A percentile compares a stretch with the other conserved stretches of the same genome.
Conservation (phyloP, 2,329 filamentous ascomycete species). For the Trichoderma harzianum region DNA sequence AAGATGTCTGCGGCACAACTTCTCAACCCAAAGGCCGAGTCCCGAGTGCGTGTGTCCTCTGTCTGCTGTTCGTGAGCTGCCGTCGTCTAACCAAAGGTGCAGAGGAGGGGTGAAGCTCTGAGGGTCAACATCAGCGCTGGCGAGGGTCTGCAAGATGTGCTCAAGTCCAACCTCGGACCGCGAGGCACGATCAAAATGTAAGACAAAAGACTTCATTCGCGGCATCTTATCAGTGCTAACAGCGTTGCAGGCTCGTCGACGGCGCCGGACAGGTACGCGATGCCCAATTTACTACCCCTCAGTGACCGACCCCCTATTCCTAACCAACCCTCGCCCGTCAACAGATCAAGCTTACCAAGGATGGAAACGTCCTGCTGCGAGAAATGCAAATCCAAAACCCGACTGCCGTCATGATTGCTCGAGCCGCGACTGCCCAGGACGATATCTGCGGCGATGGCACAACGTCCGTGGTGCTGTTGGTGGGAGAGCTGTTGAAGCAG, state of each 20-base stretch:
- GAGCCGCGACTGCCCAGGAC: slow-evolving; percentile 92
- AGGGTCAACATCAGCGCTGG: slow-evolving; percentile 95
- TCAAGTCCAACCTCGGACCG: slow-evolving; percentile 94
- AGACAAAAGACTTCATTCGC: slow-evolving; percentile 5
- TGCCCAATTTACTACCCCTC: slow-evolving; percentile 27
- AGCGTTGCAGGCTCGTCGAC: slow-evolving; percentile 57
- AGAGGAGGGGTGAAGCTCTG: slow-evolving; percentile 96
- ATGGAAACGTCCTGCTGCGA: slow-evolving; percentile 81
- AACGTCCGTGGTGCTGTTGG: slow-evolving; percentile 90
- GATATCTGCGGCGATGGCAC: slow-evolving; percentile 98
- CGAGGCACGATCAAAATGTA: slow-evolving; percentile 96
- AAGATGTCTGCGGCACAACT: slow-evolving; percentile 95
- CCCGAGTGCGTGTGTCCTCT: slow-evolving; percentile 63
- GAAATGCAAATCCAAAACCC: slow-evolving; percentile 97
- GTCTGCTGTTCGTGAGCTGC: background rate
- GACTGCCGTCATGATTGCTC: slow-evolving; percentile 80
- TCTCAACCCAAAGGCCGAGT: slow-evolving; percentile 98
- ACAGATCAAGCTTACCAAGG: slow-evolving; percentile 97
- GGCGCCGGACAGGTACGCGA: slow-evolving; percentile 62
- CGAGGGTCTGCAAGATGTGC: slow-evolving; percentile 87
- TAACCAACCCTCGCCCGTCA: slow-evolving; percentile 24
- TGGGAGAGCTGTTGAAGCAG: slow-evolving; percentile 96
- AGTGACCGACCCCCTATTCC: slow-evolving; percentile 27
- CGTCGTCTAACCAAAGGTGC: slow-evolving; percentile 21
- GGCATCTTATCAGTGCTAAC: background rate